Evolutionary conservation across 495 filamentous ascomycete genomes (phyloP), one percentile per base, ranked within the genome.

Genomic region (Xylaria flabelliformis): DNA sequence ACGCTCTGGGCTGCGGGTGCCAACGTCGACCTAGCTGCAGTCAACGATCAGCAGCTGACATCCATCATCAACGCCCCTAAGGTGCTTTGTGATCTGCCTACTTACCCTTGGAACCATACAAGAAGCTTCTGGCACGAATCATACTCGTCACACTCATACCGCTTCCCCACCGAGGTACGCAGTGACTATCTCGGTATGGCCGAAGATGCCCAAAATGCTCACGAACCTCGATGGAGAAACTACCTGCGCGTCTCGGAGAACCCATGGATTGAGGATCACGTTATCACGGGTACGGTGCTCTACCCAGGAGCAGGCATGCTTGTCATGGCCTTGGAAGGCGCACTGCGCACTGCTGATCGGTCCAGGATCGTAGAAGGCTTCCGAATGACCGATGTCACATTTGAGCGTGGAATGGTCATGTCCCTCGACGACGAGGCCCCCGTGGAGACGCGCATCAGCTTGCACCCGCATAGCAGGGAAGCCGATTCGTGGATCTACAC

Each of bases 271-370:
- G 24, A 72, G 26, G 82, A 87, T 59, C 86, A 88, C 62, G 80
- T 71, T 26, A 79, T 80, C 50, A 74, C 74, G 6, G 74, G 72
- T 1, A 81, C 84, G 1, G 82, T 86, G 8, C 68, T 89, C 0
- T 88, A 85, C 55, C 87, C 88, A 0, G 79, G 76, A 4, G 83
- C 85, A 0, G 86, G 83, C 0, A 88, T 86, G 74, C 73, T 86
- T 0, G 74, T 80, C 0, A 88, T 89, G 85, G 82, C 74, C 5
- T 56, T 56, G 53, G 53, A 56, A 10, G 53, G 53, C 15, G 53
- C 24, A 56, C 15, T 56, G 53, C 53, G 53, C 12, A 56, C 53
- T 13, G 53, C 53, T 10, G 24, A 56, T 26, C 10, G 24, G 24
- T 26, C 53, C 53, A 56, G 24, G 26, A 19, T 12, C 2, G 53